Base-by-base conservation (phyloP, 306 rosid species). In the Prunus mongolica region DNA sequence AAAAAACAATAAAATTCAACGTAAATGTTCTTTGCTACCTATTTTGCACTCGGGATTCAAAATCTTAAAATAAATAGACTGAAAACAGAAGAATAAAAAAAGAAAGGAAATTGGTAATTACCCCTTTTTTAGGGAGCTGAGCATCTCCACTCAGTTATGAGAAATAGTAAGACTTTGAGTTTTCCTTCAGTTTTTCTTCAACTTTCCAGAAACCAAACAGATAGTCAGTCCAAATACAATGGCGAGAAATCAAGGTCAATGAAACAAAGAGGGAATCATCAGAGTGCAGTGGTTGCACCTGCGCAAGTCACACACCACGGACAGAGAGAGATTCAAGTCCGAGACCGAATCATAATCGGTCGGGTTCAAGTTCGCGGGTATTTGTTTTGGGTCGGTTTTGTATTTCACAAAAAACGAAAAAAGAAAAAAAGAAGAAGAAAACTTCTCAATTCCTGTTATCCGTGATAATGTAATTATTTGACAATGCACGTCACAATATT, bases 121-220 rank as follows among this genome's bases (percentile, higher is more conserved):
- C 75, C 41, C 15, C 13, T 4, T 54, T 41, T 2, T 51, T 55
- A 57, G 54, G 65, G 44, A 56, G 24, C 54, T 50, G 10, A 34
- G 44, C 38, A 30, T 30, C 12, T 32, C 16, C 51, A 25, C 52
- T 44, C 45, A 34, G 50, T 18, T 44, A 52, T 8, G 27, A 22
- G 56, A 25, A 58, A 76, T n/a, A 15, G 19, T 13, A 57, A 14
- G 65, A 67, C 30, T 56, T 27, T 19, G 27, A 18, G n/a, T 5
- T 67, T 55, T 67, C 54, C 28, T 41, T 28, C 8, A 22, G 76
- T 65, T 76, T 13, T 65, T 15, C 6, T 14, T 18, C 65, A 32
- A 41, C 19, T 25, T 67, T 46, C 68, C 66, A 34, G 66, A 6
- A 76, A 67, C 30, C 57, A 66, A 24, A 54, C 65, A 72, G 66